A percentile compares a stretch with the other conserved stretches of the same genome.
These are phyloP conservation scores for Phalaenopsis aphrodite DNA, from an alignment of 106 monocot species.

Conservation along the genomic window DNA sequence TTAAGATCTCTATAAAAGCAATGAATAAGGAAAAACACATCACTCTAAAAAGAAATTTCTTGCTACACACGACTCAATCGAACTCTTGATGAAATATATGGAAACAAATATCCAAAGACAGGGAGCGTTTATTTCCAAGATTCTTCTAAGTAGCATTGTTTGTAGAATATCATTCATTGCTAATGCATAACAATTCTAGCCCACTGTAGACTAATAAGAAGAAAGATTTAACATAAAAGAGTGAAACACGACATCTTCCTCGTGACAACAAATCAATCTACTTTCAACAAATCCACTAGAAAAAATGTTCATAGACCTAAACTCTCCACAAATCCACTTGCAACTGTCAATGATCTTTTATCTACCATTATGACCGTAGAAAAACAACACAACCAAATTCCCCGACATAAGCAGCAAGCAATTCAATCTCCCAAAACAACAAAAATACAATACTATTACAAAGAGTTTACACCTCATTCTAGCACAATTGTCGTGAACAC, in stretches of 20 bases:
- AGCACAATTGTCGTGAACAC: background rate
- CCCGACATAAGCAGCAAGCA: background rate
- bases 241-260: background rate
- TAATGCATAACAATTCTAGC: background rate
- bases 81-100: background rate
- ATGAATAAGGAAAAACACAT: background rate
- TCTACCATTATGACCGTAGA: background rate
- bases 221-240: background rate
- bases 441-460: background rate
- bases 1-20: background rate
- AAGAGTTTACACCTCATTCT: slow-evolving; percentile 1
- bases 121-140: background rate
- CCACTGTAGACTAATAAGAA: background rate
- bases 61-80: background rate
- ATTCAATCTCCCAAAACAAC: background rate
- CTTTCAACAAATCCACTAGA: background rate
- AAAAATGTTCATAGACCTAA: background rate
- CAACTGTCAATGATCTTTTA: background rate
- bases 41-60: background rate
- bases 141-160: background rate
- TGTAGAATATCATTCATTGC: background rate
- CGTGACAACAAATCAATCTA: background rate
- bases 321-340: background rate
- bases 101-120: background rate
- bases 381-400: slow-evolving; percentile 1